Percentiles rank a stretch among this genome's conserved stretches.
These are phyloP conservation scores for Metroxylon sagu DNA, from an alignment of 176 grass and related monocot species.

Conservation along the genomic window DNA sequence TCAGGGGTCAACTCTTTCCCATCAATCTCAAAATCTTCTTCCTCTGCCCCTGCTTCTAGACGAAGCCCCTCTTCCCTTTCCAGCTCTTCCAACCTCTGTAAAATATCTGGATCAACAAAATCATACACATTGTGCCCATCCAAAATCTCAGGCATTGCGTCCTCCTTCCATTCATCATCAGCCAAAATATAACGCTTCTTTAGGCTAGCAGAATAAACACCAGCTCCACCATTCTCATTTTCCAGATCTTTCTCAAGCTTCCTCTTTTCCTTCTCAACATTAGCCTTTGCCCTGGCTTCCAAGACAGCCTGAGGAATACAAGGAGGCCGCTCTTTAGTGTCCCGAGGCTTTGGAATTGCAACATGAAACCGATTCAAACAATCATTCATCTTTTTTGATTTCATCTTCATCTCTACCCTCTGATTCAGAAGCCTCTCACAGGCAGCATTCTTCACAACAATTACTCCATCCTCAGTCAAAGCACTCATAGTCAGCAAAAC, in stretches of 20 bases:
- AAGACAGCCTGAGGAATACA: slow-evolving; percentile 38
- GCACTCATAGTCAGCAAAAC: slow-evolving; percentile 71
- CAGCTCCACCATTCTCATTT: slow-evolving; percentile 77
- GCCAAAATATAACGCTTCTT: slow-evolving; percentile 67
- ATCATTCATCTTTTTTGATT: slow-evolving; percentile 49
- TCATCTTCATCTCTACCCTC: slow-evolving; percentile 47
- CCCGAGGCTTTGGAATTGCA: slow-evolving; percentile 70
- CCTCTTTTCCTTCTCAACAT: slow-evolving; percentile 44
- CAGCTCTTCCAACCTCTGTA: slow-evolving; percentile 54
- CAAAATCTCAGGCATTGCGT: slow-evolving; percentile 49
- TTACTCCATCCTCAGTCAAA: slow-evolving; percentile 72
- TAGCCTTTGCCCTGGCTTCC: slow-evolving; percentile 31
- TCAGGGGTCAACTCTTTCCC: slow-evolving; percentile 44
- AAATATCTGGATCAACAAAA: slow-evolving; percentile 75
- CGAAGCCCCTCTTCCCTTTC: slow-evolving; percentile 69
- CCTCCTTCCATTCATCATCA: slow-evolving; percentile 69
- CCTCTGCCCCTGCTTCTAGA: slow-evolving; percentile 39
- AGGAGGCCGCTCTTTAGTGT: slow-evolving; percentile 51
- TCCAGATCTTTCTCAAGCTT: slow-evolving; percentile 60
- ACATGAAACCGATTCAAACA: slow-evolving; percentile 63
- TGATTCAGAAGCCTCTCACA: slow-evolving; percentile 46
- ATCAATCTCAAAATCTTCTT: slow-evolving; percentile 54
- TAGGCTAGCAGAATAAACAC: slow-evolving; percentile 71
- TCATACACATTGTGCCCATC: slow-evolving; percentile 71
- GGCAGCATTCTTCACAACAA: slow-evolving; percentile 48